Evolutionary conservation across 176 grass and related monocot genomes (phyloP).

Genomic region (Paspalum vaginatum): DNA sequence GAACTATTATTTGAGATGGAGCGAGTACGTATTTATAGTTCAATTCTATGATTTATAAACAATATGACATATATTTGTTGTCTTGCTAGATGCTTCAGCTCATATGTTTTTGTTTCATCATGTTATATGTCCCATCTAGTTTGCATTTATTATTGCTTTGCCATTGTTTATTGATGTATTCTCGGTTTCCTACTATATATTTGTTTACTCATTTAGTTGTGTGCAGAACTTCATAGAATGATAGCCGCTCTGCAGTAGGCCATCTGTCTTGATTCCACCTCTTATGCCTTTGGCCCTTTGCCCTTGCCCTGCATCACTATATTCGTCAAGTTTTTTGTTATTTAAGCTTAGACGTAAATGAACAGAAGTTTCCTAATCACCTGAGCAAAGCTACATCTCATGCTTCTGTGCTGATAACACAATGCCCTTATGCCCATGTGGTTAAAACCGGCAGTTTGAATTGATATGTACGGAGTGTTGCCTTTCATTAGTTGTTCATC

Average conservation of each 20-base stretch:
- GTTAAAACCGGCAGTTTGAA: too few species aligned
- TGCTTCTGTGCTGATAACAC: neutral
- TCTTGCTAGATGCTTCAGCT: too few species aligned
- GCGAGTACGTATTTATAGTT: too few species aligned
- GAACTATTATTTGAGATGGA: too few species aligned
- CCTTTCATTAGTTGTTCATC: neutral
- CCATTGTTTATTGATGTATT: neutral
- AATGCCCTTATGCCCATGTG: too few species aligned
- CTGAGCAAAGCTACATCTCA: neutral
- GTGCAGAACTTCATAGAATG: conserved; percentile 79
- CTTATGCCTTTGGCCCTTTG: neutral
- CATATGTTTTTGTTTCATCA: too few species aligned
- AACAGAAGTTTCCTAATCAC: neutral
- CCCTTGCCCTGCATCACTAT: neutral
- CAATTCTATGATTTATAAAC: too few species aligned
- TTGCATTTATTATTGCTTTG: neutral
- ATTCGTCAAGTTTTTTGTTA: neutral
- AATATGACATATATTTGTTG: too few species aligned
- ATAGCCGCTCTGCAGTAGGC: conserved; percentile 84
- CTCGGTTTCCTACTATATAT: neutral
- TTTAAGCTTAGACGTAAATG: conserved; percentile 11
- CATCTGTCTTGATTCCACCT: conserved; percentile 70
- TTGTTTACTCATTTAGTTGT: conserved; percentile 34
- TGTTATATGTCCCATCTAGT: neutral
- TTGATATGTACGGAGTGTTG: too few species aligned